These are phyloP conservation scores for Ceratopteris richardii DNA, from an alignment of 75 land plant species.

Conservation along the genomic window DNA sequence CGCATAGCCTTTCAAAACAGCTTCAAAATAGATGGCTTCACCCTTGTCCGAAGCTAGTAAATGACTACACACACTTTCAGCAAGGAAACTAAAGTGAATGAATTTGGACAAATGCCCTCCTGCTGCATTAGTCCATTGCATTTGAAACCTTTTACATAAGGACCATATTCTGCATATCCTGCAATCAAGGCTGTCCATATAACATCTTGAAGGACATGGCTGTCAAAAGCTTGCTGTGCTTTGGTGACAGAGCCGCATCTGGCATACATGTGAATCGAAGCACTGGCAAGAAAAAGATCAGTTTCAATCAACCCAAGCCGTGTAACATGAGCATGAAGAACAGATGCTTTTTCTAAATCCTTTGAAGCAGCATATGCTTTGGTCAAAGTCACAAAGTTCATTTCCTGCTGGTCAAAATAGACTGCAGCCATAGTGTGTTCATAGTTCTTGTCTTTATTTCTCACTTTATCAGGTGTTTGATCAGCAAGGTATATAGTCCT, in stretches of 20 bases:
- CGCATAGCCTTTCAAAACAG: not conserved
- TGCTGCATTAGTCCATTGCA: not conserved
- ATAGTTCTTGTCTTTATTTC: too few species aligned
- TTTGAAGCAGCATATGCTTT: too few species aligned
- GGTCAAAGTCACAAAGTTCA: too few species aligned
- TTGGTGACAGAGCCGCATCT: conserved; percentile 3
- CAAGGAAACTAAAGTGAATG: conserved; percentile 1
- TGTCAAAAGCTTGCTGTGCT: conserved; percentile 7
- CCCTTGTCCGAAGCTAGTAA: conserved; percentile 1
- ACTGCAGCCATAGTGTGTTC: too few species aligned
- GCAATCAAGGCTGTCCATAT: not conserved
- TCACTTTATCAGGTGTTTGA: too few species aligned
- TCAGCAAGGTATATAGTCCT: too few species aligned
- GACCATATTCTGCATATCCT: conserved; percentile 6
- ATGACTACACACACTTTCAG: conserved; percentile 6
- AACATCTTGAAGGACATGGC: not conserved
- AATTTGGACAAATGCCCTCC: not conserved
- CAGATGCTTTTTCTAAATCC: too few species aligned
- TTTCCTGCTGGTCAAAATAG: too few species aligned
- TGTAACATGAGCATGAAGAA: too few species aligned
- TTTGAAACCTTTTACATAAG: not conserved
- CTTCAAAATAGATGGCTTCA: not conserved
- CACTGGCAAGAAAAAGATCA: conserved; percentile 12
- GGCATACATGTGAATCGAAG: conserved; percentile 18
- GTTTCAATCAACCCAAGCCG: too few species aligned